Conservation (phyloP, 2,329 filamentous ascomycete species). For the Colletotrichum eleusines region DNA sequence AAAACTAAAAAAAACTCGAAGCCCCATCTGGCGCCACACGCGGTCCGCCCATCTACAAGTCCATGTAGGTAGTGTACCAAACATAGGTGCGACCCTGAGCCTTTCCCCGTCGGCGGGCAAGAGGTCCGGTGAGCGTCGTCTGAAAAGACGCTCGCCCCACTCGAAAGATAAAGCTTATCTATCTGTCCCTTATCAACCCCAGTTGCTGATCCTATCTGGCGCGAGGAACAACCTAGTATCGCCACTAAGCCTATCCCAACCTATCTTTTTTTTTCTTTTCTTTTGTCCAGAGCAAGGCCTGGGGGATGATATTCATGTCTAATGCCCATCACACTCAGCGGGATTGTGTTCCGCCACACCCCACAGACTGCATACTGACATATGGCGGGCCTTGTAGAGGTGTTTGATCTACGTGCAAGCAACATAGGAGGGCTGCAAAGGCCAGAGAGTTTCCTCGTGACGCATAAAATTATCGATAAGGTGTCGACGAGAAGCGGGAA, state of each 20-base stretch:
- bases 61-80: background rate
- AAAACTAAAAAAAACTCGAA: background rate
- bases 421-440: too few relatives aligned
- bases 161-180: too few relatives aligned
- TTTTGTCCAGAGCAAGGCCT: too few relatives aligned
- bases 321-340: background rate
- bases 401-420: background rate
- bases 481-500: background rate
- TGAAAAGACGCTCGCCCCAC: too few relatives aligned
- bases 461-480: background rate
- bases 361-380: background rate
- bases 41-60: background rate
- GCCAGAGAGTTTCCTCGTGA: background rate
- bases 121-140: too few relatives aligned
- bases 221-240: constrained; percentile 12
- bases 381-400: background rate
- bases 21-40: background rate
- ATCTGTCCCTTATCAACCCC: constrained; percentile 6
- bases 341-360: background rate
- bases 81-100: background rate
- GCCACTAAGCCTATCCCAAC: constrained; percentile 6
- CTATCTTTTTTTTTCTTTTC: background rate
- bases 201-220: background rate
- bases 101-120: background rate
- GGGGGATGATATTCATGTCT: too few relatives aligned